Evolutionary conservation across 2,329 filamentous ascomycete genomes (phyloP).

Genomic region (Lasiodiplodia theobromae): DNA sequence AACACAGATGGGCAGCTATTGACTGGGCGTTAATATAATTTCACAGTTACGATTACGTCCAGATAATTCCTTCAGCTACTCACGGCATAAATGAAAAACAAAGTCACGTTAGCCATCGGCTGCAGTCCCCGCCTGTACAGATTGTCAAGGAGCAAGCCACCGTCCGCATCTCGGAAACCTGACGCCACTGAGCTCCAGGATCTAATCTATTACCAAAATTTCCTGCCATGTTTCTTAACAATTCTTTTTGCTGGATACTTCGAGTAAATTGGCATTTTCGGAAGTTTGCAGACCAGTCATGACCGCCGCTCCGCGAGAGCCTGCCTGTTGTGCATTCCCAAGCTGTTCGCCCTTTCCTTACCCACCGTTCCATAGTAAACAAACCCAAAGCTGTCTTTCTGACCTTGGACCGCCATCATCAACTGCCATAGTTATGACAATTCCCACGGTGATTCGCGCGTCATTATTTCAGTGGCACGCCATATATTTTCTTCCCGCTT

Average conservation of each 20-base stretch:
- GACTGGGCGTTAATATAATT: neutral
- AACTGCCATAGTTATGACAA: too few species aligned
- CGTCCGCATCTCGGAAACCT: neutral
- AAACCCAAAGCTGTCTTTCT: too few species aligned
- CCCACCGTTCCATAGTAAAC: too few species aligned
- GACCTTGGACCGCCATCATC: too few species aligned
- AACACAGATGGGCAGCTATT: neutral
- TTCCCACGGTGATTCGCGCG: too few species aligned
- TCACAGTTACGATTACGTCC: neutral
- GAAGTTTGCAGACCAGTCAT: neutral
- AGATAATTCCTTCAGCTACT: neutral
- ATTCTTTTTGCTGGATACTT: neutral
- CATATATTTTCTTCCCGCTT: too few species aligned
- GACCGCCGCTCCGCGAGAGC: neutral
- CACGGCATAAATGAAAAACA: too few species aligned
- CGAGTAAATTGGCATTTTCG: neutral
- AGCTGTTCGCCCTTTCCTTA: too few species aligned
- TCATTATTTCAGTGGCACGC: too few species aligned
- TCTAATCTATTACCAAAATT: neutral
- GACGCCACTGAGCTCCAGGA: neutral
- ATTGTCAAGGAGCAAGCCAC: neutral
- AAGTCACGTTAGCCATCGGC: too few species aligned
- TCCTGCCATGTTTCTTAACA: neutral
- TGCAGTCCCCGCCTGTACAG: neutral
- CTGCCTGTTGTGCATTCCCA: too few species aligned